Evolutionary conservation across 768 basidiomycete genomes (phyloP), one percentile per base, ranked within the genome.

Genomic region (Trametes elegans): DNA sequence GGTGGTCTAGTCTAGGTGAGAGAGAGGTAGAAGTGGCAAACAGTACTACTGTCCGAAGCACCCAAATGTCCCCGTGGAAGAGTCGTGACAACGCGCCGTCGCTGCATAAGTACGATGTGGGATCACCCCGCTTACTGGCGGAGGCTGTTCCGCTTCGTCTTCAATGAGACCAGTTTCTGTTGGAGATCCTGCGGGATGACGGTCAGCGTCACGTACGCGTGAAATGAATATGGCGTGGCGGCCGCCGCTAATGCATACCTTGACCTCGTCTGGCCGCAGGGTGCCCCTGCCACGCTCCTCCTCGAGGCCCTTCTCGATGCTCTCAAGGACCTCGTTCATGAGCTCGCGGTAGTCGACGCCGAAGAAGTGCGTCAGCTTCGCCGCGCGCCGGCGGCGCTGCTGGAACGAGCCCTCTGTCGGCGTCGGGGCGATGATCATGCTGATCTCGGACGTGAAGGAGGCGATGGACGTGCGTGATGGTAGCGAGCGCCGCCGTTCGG

Each of bases 281-380:
- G 79, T 82, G 27, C 90, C 91, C 39, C 74, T 72, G 43, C 73
- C 78, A 47, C 79, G 68, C 66, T 92, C 90, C 61, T 87, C 82
- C 64, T 87, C 81, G 44, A 93, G 73, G 65, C 66, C 89, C 76
- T 73, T 79, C 70, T 92, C 90, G 63, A 93, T 86, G 47, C 87
- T 90, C 60, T 90, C 88, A 59, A 93, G 70, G 28, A 93, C 80
- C 65, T 92, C 87, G 34, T 75, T 77, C 50, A 93, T 84, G 52
- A 93, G 72, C 50, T 88, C 87, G 24, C 83, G 79, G 68, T 93
- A 92, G 67, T 90, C 80, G 36, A 92, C 91, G 21, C 90, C 90
- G 71, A 93, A 93, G 77, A 93, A 93, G 70, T 86, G 79, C 24
- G 87, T 86, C 56, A 93, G 77, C 74, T 93, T 93, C 58, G 90